A percentile compares a stretch with the other conserved stretches of the same genome.
Conservation (phyloP, 805 yeast species). For the Deakozyma indianensis region DNA sequence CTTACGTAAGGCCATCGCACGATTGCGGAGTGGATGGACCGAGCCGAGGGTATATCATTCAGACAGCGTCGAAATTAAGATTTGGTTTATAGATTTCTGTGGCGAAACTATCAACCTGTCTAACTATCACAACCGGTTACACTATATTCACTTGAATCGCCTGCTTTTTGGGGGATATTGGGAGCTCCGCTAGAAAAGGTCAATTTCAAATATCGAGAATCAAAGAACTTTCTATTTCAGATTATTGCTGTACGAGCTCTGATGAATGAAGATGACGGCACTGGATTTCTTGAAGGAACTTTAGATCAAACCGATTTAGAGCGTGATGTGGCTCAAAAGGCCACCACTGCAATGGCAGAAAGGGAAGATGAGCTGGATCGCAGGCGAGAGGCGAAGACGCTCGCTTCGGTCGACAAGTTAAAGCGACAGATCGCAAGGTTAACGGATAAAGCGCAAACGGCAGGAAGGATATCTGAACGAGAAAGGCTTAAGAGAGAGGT, state of each 20-base stretch:
- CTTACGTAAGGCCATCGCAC: too few relatives aligned
- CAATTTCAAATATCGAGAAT: too few relatives aligned
- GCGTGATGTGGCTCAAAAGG: slow-evolving; percentile 40
- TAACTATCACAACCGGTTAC: too few relatives aligned
- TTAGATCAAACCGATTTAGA: slow-evolving; percentile 79
- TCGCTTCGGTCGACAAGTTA: slow-evolving; percentile 30
- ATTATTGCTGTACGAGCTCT: background rate
- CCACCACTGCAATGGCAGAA: slow-evolving; percentile 43
- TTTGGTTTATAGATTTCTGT: too few relatives aligned
- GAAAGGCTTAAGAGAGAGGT: slow-evolving; percentile 42
- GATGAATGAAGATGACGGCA: slow-evolving; percentile 3
- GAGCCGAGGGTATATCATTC: too few relatives aligned
- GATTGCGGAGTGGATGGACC: too few relatives aligned
- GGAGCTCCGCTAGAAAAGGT: too few relatives aligned
- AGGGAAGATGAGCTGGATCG: slow-evolving; percentile 62
- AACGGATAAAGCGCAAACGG: slow-evolving; percentile 30
- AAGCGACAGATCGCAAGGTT: slow-evolving; percentile 32
- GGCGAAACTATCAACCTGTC: too few relatives aligned
- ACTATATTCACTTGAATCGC: too few relatives aligned
- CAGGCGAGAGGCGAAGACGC: slow-evolving; percentile 59
- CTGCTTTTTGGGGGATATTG: too few relatives aligned
- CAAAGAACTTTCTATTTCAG: too few relatives aligned
- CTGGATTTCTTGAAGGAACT: slow-evolving; percentile 16
- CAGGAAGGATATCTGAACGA: slow-evolving; percentile 52
- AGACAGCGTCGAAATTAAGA: too few relatives aligned